Percentiles rank a stretch among this genome's conserved stretches.
These are phyloP conservation scores for Suhomyces canberraensis DNA, from an alignment of 805 yeast species.

Conservation along the genomic window DNA sequence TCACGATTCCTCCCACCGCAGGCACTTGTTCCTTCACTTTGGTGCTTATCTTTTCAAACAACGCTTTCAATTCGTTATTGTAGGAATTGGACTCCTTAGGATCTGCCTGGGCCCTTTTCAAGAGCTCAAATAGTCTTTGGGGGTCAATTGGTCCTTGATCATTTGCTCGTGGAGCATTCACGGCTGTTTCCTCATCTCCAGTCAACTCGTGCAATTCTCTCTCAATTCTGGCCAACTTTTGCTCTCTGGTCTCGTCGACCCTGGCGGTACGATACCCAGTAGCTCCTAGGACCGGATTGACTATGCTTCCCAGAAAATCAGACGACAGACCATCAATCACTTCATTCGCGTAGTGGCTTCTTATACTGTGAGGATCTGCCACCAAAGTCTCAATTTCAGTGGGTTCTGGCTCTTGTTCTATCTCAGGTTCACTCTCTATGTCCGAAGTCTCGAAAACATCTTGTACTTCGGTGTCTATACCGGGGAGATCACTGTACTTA, in stretches of 20 bases:
- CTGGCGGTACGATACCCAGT: slow-evolving; percentile 22
- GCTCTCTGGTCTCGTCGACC: slow-evolving; percentile 35
- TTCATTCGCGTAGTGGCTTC: slow-evolving; percentile 1
- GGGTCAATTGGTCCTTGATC: slow-evolving; percentile 1
- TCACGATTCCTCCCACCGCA: neutral
- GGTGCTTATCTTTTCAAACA: slow-evolving; percentile 1
- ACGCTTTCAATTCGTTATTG: neutral
- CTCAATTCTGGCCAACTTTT: slow-evolving; percentile 35
- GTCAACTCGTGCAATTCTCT: slow-evolving; percentile 39
- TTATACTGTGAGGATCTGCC: neutral
- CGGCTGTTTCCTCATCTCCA: slow-evolving; percentile 8
- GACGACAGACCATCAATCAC: slow-evolving; percentile 20
- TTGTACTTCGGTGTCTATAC: slow-evolving; percentile 17
- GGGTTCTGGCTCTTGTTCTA: slow-evolving; percentile 5
- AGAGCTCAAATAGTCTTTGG: slow-evolving; percentile 4
- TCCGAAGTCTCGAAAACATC: slow-evolving; percentile 50
- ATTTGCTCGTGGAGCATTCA: neutral
- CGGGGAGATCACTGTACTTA: slow-evolving; percentile 14
- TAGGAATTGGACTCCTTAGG: neutral
- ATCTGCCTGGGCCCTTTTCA: neutral
- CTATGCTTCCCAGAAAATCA: slow-evolving; percentile 38
- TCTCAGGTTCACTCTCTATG: slow-evolving; percentile 29
- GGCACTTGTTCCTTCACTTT: neutral
- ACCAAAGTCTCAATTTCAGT: slow-evolving; percentile 1
- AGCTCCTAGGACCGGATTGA: slow-evolving; percentile 12